phyloP scores from a whole-genome alignment of 225 moss, liverwort and hornwort genomes.

The Asterella californica region DNA sequence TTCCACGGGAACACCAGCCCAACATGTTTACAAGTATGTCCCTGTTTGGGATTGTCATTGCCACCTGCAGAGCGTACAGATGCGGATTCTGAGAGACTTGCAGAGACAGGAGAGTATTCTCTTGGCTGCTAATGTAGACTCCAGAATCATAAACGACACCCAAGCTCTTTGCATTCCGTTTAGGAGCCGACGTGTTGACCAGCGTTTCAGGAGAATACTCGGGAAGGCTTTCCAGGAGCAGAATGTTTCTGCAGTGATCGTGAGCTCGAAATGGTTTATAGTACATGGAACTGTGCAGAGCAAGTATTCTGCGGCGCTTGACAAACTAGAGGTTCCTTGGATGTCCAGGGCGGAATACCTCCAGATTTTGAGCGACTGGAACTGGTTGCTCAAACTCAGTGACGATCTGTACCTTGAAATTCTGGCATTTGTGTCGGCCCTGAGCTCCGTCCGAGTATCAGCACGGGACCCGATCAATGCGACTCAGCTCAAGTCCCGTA shows the following conservation, averaged over 20 bases:
- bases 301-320: background rate
- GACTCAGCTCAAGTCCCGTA: background rate
- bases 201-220: background rate
- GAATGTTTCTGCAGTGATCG: too few relatives aligned
- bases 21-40: slow-evolving; percentile 18
- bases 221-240: background rate
- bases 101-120: background rate
- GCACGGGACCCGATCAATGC: too few relatives aligned
- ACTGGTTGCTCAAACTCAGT: background rate
- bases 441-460: background rate
- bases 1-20: background rate
- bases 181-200: background rate
- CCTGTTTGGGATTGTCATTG: background rate
- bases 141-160: background rate
- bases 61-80: background rate
- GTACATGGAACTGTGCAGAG: background rate
- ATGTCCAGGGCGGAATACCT: background rate
- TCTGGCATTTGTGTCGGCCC: background rate
- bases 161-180: background rate
- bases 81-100: background rate
- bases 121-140: slow-evolving; percentile 6
- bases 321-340: background rate
- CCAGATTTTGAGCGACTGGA: background rate
- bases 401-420: slow-evolving; percentile 5
- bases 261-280: background rate